Evolutionary conservation across 1,139 yeast genomes (phyloP), one percentile per base, ranked within the genome.

Genomic region (Fermentozyma sake): DNA sequence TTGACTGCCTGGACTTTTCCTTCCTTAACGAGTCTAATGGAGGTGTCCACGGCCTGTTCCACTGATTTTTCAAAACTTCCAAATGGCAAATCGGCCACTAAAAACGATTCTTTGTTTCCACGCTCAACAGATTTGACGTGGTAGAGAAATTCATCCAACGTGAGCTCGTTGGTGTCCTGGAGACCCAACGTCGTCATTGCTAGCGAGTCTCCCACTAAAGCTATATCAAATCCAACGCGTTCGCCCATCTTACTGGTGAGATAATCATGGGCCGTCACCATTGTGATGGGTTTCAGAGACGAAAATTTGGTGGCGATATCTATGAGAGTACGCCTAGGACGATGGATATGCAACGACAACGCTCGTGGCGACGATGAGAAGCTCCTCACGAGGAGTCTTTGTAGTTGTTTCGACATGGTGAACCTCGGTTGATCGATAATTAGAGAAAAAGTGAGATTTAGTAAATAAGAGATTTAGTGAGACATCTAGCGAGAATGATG

Each of bases 181-280:
- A 80, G 80, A 1, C 98, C 98, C 36, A 86, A 66, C 0, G 95
- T 72, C 1, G 85, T 89, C 96, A 87, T 89, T 1, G 96, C 87
- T 21, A 91, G 59, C 0, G 97, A 89, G 52, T 91, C 98, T 2
- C 98, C 98, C 5, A 91, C 79, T 6, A 91, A 66, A 7, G 79
- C 66, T 29, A 80, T 68, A 42, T 91, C 97, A 2, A 77, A 68
- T 1, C 72, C 69, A 1, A 93, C 78, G 8, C 66, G 52, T 27
- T 84, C 87, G 0, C 87, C 93, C 48, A 83, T 65, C 18, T 65
- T 61, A 0, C 79, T 91, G 0, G 95, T 79, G 16, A 89, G 76
- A 47, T 67, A 82, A 49, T 91, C 98, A 52, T 89, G 87, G 1
- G 95, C 94, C 0, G 98, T 91, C 13, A 87, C 61, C 55, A 82